Evolutionary conservation across 331 rosid genomes (phyloP).

Genomic region (Quercus tomentella): DNA sequence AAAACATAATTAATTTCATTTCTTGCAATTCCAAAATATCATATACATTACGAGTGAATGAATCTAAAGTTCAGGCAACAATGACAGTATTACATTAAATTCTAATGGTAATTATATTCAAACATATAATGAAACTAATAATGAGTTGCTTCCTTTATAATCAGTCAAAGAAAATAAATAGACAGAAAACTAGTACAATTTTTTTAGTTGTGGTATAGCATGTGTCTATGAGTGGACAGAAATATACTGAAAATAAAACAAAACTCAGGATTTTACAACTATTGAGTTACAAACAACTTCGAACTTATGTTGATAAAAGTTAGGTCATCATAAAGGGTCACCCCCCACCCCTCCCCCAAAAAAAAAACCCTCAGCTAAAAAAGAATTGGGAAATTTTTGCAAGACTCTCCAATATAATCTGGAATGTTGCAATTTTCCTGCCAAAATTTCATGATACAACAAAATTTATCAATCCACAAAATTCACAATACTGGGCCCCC

Average conservation of each 20-base stretch:
- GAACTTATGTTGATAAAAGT: background rate
- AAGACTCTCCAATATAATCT: background rate
- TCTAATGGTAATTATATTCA: background rate
- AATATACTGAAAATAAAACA: background rate
- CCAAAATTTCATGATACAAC: background rate
- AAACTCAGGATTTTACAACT: too few species aligned
- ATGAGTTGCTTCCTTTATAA: background rate
- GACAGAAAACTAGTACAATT: background rate
- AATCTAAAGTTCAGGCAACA: background rate
- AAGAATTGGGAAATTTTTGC: background rate
- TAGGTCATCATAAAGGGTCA: background rate
- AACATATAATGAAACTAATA: background rate
- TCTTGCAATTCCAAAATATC: background rate
- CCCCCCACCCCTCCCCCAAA: too few species aligned
- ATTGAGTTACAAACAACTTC: too few species aligned
- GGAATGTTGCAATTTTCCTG: background rate
- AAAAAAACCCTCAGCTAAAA: too few species aligned
- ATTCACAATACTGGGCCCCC: conserved; percentile 70
- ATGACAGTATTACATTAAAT: background rate
- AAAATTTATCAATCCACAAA: conserved; percentile 35
- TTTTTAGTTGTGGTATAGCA: too few species aligned
- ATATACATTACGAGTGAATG: background rate
- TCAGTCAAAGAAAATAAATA: background rate
- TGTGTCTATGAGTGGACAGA: too few species aligned
- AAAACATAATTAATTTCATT: background rate